A percentile compares a stretch with the other conserved stretches of the same genome.
phyloP scores from a whole-genome alignment of 768 basidiomycete genomes.

The Scleroderma bovista region DNA sequence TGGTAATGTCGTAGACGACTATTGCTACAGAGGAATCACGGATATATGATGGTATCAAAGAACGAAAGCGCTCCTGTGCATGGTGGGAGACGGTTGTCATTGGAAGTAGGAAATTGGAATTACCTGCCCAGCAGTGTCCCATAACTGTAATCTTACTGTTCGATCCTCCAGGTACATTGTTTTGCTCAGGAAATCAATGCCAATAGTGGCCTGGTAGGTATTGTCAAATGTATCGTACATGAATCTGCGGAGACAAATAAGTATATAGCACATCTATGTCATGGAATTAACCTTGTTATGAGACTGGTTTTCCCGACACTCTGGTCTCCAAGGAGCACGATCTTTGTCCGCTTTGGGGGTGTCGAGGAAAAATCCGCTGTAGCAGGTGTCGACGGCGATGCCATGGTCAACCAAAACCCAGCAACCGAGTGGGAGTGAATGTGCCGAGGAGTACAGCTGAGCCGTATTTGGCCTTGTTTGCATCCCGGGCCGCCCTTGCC shows the following conservation, averaged over 20 bases:
- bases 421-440: too few relatives aligned
- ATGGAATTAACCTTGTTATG: conserved; percentile 74
- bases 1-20: conserved; percentile 98
- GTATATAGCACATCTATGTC: background rate
- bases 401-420: conserved; percentile 30
- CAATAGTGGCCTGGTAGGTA: conserved; percentile 96
- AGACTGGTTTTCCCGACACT: conserved; percentile 98
- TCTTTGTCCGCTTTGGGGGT: conserved; percentile 92
- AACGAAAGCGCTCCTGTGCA: conserved; percentile 88
- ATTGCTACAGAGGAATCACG: conserved; percentile 98
- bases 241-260: conserved; percentile 47
- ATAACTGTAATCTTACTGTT: conserved; percentile 93
- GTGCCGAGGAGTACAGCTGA: too few relatives aligned
- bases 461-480: background rate
- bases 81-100: conserved; percentile 1
- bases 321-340: conserved; percentile 94
- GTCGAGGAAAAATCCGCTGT: conserved; percentile 83
- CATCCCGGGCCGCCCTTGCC: background rate
- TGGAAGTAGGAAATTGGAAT: conserved; percentile 11
- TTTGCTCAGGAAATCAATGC: conserved; percentile 99
- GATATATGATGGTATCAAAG: conserved; percentile 97
- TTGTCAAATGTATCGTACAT: conserved; percentile 99
- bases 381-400: conserved; percentile 57
- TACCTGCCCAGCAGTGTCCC: conserved; percentile 98
- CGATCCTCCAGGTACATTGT: conserved; percentile 99